phyloP scores from a whole-genome alignment of 495 filamentous ascomycete species.

The Trichoderma virens region DNA sequence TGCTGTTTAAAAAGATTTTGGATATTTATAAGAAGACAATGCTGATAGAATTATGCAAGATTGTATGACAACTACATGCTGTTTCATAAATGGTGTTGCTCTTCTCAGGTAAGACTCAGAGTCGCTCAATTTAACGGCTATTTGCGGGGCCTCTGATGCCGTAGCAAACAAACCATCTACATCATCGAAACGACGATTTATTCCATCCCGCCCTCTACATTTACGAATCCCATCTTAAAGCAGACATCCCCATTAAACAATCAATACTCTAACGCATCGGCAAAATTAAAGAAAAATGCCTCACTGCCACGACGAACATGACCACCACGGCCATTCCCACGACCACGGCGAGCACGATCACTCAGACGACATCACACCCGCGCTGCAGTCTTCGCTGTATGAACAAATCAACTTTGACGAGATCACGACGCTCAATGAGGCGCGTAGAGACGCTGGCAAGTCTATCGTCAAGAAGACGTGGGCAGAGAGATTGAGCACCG shows the following conservation, averaged over 20 bases:
- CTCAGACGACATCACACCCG: constrained; percentile 84
- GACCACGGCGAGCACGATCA: constrained; percentile 56
- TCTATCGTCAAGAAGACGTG: constrained; percentile 85
- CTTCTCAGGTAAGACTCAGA: not conserved
- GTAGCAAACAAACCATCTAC: not conserved
- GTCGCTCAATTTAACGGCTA: not conserved
- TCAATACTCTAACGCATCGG: too few relatives aligned
- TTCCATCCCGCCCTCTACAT: not conserved
- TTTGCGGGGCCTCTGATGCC: not conserved
- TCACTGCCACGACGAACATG: constrained; percentile 38
- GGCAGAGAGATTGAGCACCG: constrained; percentile 61
- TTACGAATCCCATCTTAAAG: too few relatives aligned
- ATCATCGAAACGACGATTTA: not conserved
- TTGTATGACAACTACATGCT: not conserved
- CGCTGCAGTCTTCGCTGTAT: constrained; percentile 80
- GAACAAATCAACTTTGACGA: constrained; percentile 83
- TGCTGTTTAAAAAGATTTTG: too few relatives aligned
- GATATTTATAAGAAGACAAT: too few relatives aligned
- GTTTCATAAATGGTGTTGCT: not conserved
- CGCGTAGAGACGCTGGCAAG: constrained; percentile 54
- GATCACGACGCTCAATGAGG: constrained; percentile 81
- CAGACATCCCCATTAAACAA: too few relatives aligned
- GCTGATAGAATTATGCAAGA: not conserved
- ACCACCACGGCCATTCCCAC: constrained; percentile 26
- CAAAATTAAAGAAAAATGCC: too few relatives aligned